Evolutionary conservation across 2,329 filamentous ascomycete species (phyloP), one percentile per base, ranked within the genome.

Genomic region (Fusarium concolor): DNA sequence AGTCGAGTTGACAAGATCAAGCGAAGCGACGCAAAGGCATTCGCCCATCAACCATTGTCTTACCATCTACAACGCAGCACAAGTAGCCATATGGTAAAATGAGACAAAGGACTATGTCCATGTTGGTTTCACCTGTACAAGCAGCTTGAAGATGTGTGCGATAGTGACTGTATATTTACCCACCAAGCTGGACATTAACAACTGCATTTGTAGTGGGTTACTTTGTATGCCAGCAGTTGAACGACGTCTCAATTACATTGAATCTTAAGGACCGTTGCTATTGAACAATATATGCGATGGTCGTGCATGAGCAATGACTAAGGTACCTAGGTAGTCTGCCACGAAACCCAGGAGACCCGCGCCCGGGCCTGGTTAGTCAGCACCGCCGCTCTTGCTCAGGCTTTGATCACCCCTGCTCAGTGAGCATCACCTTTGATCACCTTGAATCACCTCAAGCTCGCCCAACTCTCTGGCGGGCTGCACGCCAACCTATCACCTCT

Each of bases 1-100:
- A n/a, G 45, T 43, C 47, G 35, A 60, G 43, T 42, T 33, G 39
- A 33, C 37, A 65, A 55, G 39, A 60, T 45, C 47, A 47, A 37
- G 24, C 45, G 44, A 67, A 35, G 45, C 31, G 43, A 56, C 58
- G 26, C 47, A 39, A 63, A 68, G 61, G 41, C 56, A 62, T 62
- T n/a, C n/a, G n/a, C n/a, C 65, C 44, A 65, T 52, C 39, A 22
- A 56, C 24, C 53, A 55, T 56, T 50, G 51, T 56, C 46, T 29
- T 41, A 47, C 60, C 22, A 37, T 56, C 41, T 37, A 39, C 52
- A 39, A 39, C 26, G 37, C 14, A 39, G 20, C 35, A 57, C 38
- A 18, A 35, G 49, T 39, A 29, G 54, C 46, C 49, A 62, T 43
- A 26, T 65, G 43, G 45, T 39, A 56, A 26, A 53, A 56, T 50